Evolutionary conservation across 176 grass and related monocot species (phyloP), one percentile per base, ranked within the genome.

Genomic region (Aechmea fasciata): DNA sequence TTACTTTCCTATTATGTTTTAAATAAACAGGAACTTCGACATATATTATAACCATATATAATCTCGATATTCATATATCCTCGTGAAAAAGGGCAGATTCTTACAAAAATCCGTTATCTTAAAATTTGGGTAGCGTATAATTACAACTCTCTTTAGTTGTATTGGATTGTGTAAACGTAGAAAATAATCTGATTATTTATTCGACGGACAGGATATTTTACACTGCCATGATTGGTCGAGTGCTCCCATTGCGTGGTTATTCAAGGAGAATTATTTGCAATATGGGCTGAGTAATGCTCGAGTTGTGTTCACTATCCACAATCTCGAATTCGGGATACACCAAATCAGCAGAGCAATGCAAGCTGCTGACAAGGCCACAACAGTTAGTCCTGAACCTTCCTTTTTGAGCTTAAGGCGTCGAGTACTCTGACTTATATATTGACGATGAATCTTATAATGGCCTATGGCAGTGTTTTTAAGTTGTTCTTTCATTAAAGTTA

Each of bases 201-300:
- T 61, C 23, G 70, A 47, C 68, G 71, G 28, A 76, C 75, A 97
- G 94, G 89, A 97, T 90, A 90, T 97, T 74, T 87, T 97, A 83
- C 94, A 92, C 51, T 91, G 92, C 71, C 92, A 96, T 85, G 92
- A 96, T 72, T 97, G 93, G 93, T 85, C 93, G 63, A 97, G 93
- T 83, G 93, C 93, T 69, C 89, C 86, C 1, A 86, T 92, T 73
- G 89, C 89, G 74, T 97, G 93, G 89, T 70, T 92, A 80, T 97
- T 81, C 75, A 97, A 97, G 77, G 86, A 92, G 57, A 84, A 87
- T 2, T 97, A 97, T 77, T 83, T 57, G 68, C 66, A 75, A 65
- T 83, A 83, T 77, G 93, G 82, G 6, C 20, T 97, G 65, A 68
- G 71, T 62, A 89, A 86, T 79, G 71, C 86, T 57, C 87, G 85